Evolutionary conservation across 2,329 filamentous ascomycete species (phyloP), one percentile per base, ranked within the genome.

Genomic region (Sporothrix sp.): DNA sequence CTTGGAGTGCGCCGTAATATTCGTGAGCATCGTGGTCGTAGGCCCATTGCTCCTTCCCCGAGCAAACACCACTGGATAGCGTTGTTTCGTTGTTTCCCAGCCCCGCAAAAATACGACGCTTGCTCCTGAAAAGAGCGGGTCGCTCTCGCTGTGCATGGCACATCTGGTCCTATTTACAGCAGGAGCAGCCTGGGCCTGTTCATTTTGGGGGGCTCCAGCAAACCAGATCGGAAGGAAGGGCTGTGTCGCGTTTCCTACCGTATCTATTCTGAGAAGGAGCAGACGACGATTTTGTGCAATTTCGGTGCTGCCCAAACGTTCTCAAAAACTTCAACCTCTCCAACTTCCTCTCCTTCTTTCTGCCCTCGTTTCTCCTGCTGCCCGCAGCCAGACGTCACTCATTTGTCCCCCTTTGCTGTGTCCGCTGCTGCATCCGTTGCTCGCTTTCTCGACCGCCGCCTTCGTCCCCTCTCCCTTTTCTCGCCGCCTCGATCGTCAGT

Each of bases 51-150:
- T 36, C 36, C 49, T 40, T 46, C 27, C 44, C 27, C 28, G 27
- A 47, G 35, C 14, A 48, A 48, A 30, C 46, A 28, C 33, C 25
- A n/a, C 8, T 37, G 16, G 36, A 23, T 53, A 47, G 51, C 42
- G 51, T 37, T 42, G 47, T 53, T 53, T 53, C 42, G 51, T 18
- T 27, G 40, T 47, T 50, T 40, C 42, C n/a, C 20, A 6, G 52
- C 43, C 48, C 52, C 48, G 48, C 52, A 48, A 39, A 38, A 50
- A 53, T 33, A 50, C 21, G 21, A 37, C 51, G 47, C 51, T 50
- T 50, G 51, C 52, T 53, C 52, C 52, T 53, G 48, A 53, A 40
- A 39, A 20, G n/a, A 37, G 52, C 48, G 52, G 52, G 43, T 46
- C 46, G 46, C 46, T 32, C 51, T 21, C 44, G 20, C 45, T 44